Conservation (phyloP, 768 basidiomycete species). For the Russula dissimulans region DNA sequence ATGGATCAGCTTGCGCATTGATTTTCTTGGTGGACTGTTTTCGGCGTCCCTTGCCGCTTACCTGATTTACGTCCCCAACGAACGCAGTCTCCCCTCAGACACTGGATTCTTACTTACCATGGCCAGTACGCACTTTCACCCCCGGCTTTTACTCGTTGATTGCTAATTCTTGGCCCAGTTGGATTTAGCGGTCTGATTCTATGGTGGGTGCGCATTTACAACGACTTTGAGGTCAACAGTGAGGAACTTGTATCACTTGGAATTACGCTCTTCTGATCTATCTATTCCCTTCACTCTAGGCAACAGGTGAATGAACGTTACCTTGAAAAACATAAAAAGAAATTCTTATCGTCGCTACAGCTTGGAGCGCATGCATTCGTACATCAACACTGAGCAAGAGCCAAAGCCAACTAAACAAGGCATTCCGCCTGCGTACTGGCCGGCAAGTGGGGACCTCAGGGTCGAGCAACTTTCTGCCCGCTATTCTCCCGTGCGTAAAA, state of each 20-base stretch:
- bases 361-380: constrained; percentile 44
- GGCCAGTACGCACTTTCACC: constrained; percentile 27
- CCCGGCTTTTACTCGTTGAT: background rate
- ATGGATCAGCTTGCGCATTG: constrained; percentile 46
- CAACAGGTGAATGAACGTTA: constrained; percentile 22
- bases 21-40: constrained; percentile 46
- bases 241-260: constrained; percentile 2
- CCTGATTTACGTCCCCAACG: constrained; percentile 36
- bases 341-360: constrained; percentile 22
- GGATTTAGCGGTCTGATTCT: constrained; percentile 49
- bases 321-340: background rate
- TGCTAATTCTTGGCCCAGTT: constrained; percentile 23
- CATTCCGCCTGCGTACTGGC: constrained; percentile 58
- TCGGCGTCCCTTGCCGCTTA: constrained; percentile 41
- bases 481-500: constrained; percentile 30
- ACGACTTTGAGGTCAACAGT: constrained; percentile 40
- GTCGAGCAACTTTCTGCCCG: constrained; percentile 45
- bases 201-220: constrained; percentile 37
- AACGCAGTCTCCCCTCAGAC: constrained; percentile 28
- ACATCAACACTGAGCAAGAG: constrained; percentile 49
- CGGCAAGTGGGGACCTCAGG: constrained; percentile 42
- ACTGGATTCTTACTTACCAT: constrained; percentile 34
- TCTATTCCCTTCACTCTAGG: constrained; percentile 9
- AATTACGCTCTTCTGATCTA: background rate
- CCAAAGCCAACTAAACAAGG: constrained; percentile 31